Conservation (phyloP, 164 flowering plant genomes). For the Buxus sempervirens region DNA sequence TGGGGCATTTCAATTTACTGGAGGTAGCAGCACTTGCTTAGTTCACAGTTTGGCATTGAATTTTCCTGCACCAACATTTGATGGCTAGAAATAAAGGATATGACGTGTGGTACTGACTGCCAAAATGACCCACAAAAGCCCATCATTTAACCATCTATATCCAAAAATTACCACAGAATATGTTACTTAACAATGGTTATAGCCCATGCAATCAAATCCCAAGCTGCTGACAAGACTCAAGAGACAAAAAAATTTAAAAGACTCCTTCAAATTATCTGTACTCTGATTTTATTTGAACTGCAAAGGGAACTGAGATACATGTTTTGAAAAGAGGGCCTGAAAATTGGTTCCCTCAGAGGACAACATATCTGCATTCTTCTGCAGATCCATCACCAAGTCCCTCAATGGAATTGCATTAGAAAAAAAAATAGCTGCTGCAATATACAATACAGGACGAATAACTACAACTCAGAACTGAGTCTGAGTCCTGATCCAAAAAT, state of each 20-base stretch:
- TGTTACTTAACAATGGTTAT: no score
- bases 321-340: constrained; percentile 1
- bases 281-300: constrained; percentile 10
- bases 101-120: no score
- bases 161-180: no score
- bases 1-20: no score
- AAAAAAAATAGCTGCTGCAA: constrained; percentile 32
- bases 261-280: background rate
- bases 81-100: no score
- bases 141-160: no score
- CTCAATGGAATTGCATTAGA: constrained; percentile 16
- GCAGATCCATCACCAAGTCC: constrained; percentile 45
- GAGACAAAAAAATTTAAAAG: background rate
- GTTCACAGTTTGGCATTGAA: no score
- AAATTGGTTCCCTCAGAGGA: constrained; percentile 1
- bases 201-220: no score
- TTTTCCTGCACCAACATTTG: no score
- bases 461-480: constrained; percentile 34
- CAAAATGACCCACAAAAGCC: no score
- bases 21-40: no score
- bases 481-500: constrained; percentile 21
- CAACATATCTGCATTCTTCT: constrained; percentile 38
- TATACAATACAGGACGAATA: constrained; percentile 47
- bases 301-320: constrained; percentile 10
- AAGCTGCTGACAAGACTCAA: background rate